Percentiles rank a stretch among this genome's conserved stretches.
phyloP scores from a whole-genome alignment of 345 rosid species.

The Bruguiera gymnorhiza region DNA sequence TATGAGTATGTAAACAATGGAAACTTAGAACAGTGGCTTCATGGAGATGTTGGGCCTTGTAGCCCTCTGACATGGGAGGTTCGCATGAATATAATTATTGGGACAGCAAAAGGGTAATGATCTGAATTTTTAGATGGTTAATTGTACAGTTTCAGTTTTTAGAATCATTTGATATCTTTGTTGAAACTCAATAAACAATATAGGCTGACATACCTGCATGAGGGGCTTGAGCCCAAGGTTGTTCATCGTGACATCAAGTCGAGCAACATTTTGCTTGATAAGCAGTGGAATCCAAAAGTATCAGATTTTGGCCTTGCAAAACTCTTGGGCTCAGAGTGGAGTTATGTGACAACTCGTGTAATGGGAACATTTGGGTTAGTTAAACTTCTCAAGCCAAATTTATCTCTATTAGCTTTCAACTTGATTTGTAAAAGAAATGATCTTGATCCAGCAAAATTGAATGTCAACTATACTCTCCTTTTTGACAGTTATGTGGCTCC shows the following conservation, averaged over 20 bases:
- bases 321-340: slow-evolving; percentile 78
- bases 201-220: slow-evolving; percentile 78
- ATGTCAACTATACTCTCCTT: neutral
- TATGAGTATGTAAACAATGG: slow-evolving; percentile 89
- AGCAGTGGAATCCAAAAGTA: slow-evolving; percentile 81
- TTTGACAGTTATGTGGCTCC: slow-evolving; percentile 82
- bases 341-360: slow-evolving; percentile 89
- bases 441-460: neutral
- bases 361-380: slow-evolving; percentile 65
- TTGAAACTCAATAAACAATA: slow-evolving; percentile 8
- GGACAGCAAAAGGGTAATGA: slow-evolving; percentile 76
- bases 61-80: slow-evolving; percentile 90
- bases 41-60: slow-evolving; percentile 68
- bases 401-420: neutral
- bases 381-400: neutral
- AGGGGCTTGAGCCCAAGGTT: slow-evolving; percentile 91
- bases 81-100: slow-evolving; percentile 68
- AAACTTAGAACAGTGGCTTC: slow-evolving; percentile 91
- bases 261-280: slow-evolving; percentile 87
- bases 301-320: slow-evolving; percentile 91
- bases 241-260: slow-evolving; percentile 88
- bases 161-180: neutral
- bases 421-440: neutral
- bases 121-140: neutral
- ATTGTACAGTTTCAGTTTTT: slow-evolving; percentile 10